Percentiles rank a stretch among this genome's conserved stretches.
These are phyloP conservation scores for Trichophyton benhamiae DNA, from an alignment of 2,329 filamentous ascomycete genomes.

Conservation along the genomic window DNA sequence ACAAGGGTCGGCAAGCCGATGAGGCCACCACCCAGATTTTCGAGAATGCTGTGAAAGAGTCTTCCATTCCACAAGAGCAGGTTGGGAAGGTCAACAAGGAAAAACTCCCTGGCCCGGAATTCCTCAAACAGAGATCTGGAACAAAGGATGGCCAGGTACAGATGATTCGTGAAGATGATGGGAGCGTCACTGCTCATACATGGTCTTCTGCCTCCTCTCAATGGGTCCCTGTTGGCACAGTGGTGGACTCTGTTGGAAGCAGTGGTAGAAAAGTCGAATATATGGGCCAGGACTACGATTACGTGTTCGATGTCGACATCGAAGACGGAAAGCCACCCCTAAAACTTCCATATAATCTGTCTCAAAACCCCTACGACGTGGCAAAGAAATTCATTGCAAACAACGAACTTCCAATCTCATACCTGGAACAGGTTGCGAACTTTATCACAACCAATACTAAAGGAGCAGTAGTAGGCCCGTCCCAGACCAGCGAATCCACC, in stretches of 20 bases:
- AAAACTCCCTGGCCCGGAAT: constrained; percentile 76
- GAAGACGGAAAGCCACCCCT: constrained; percentile 86
- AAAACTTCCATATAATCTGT: constrained; percentile 87
- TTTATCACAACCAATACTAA: constrained; percentile 87
- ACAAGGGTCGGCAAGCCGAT: constrained; percentile 55
- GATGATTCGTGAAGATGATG: constrained; percentile 74
- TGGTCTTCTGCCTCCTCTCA: constrained; percentile 64
- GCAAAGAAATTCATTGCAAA: constrained; percentile 82
- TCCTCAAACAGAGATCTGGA: constrained; percentile 65
- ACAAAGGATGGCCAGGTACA: constrained; percentile 95
- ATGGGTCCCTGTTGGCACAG: constrained; percentile 86
- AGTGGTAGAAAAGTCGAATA: constrained; percentile 65
- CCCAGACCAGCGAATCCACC: constrained; percentile 61
- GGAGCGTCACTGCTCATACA: constrained; percentile 71
- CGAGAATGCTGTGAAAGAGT: constrained; percentile 67
- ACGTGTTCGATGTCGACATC: constrained; percentile 91
- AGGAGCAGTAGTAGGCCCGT: constrained; percentile 65
- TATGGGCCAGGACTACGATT: constrained; percentile 82
- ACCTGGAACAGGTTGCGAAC: constrained; percentile 81
- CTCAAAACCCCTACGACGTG: constrained; percentile 82
- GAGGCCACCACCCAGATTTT: constrained; percentile 58
- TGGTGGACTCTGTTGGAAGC: constrained; percentile 78
- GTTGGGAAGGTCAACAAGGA: constrained; percentile 80
- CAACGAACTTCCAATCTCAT: constrained; percentile 75
- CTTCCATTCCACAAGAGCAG: constrained; percentile 78